These are phyloP conservation scores for Moniliella sp. DNA, from an alignment of 1,284 basidiomycete species.

Conservation along the genomic window DNA sequence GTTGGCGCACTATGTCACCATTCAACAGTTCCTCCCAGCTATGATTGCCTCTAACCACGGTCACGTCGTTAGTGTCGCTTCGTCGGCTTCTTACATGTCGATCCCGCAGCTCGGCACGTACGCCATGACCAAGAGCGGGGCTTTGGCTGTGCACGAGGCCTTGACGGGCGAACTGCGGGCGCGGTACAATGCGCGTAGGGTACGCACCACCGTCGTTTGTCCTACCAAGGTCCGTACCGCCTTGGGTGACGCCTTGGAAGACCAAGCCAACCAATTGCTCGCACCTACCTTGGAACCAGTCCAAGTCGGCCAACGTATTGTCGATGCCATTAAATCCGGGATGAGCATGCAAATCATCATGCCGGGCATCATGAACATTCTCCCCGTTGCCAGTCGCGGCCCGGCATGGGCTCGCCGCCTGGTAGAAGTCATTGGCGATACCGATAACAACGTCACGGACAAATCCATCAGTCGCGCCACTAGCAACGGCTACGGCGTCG, in stretches of 20 bases:
- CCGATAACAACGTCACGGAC: constrained; percentile 18
- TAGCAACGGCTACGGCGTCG: constrained; percentile 24
- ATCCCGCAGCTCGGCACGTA: constrained; percentile 25
- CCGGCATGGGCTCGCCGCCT: constrained; percentile 22
- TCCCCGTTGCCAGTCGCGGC: constrained; percentile 15
- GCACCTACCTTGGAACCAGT: constrained; percentile 23
- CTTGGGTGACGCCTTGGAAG: constrained; percentile 25
- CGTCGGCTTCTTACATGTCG: constrained; percentile 16
- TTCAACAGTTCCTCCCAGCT: constrained; percentile 24
- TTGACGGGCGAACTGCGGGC: constrained; percentile 21
- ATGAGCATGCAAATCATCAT: constrained; percentile 20
- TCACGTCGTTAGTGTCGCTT: constrained; percentile 25
- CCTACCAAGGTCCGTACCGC: constrained; percentile 31
- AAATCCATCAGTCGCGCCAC: constrained; percentile 15
- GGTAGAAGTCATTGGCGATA: constrained; percentile 15
- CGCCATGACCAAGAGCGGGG: constrained; percentile 22
- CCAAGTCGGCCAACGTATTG: constrained; percentile 18
- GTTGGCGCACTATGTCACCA: constrained; percentile 20
- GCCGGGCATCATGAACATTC: constrained; percentile 13
- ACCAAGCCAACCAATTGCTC: constrained; percentile 21
- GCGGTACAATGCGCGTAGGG: constrained; percentile 11
- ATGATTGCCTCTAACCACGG: constrained; percentile 28
- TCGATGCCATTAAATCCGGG: constrained; percentile 18
- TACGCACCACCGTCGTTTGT: constrained; percentile 22
- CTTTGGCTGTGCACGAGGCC: constrained; percentile 27